A percentile compares a stretch with the other conserved stretches of the same genome.
Conservation (phyloP, 225 moss, liverwort and hornwort genomes). For the Marchantia polymorpha region DNA sequence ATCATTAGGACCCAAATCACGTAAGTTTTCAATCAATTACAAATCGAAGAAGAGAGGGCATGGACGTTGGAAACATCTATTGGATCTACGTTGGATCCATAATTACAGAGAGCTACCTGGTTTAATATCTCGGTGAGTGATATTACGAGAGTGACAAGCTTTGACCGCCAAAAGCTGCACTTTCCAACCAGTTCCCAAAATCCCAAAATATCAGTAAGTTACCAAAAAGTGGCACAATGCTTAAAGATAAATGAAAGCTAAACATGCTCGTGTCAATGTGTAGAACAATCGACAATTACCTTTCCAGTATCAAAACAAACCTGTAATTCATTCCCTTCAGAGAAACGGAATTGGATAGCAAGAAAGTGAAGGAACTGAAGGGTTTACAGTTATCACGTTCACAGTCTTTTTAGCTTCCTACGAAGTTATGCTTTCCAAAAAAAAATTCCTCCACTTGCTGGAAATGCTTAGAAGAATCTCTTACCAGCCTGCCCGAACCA, state of each 20-base stretch:
- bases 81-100: no score
- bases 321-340: no score
- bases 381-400: no score
- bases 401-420: no score
- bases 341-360: no score
- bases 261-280: background rate
- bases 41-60: background rate
- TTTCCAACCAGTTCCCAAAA: background rate
- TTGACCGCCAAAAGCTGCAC: conserved; percentile 59
- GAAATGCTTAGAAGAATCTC: background rate
- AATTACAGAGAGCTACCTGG: conserved; percentile 30
- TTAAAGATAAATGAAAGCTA: background rate
- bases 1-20: no score
- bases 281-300: background rate
- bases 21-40: background rate
- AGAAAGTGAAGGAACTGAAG: no score
- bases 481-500: background rate
- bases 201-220: background rate
- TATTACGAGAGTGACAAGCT: conserved; percentile 68
- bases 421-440: no score
- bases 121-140: conserved; percentile 86
- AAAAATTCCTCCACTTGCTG: background rate
- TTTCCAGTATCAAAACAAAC: no score
- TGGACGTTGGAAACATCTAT: no score
- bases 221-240: background rate